Conservation (phyloP, 345 rosid species). For the Leavenworthia alabamica region DNA sequence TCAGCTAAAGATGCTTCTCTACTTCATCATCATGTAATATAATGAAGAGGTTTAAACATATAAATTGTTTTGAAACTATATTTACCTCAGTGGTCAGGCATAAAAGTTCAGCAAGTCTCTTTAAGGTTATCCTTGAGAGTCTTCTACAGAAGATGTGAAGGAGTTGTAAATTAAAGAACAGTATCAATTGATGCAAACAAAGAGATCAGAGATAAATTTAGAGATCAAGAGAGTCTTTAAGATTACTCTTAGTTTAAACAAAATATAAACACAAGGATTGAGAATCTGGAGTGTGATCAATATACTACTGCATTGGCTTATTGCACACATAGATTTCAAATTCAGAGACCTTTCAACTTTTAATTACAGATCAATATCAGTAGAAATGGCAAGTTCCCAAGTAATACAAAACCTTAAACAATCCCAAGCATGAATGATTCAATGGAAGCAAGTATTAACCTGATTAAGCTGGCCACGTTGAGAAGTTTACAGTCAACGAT, state of each 20-base stretch:
- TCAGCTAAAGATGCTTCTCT: conserved; percentile 94
- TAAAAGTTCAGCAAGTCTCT: conserved; percentile 73
- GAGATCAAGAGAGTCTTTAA: conserved; percentile 30
- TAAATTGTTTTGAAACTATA: neutral
- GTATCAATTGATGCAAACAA: neutral
- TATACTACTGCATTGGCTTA: conserved; percentile 93
- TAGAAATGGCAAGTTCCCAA: neutral
- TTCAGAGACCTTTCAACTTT: conserved; percentile 11
- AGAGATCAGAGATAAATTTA: neutral
- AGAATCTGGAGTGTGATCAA: conserved; percentile 93
- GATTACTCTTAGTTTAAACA: conserved; percentile 68
- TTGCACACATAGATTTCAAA: conserved; percentile 67
- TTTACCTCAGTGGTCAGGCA: conserved; percentile 65
- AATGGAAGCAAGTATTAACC: conserved; percentile 32
- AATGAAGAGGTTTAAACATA: neutral
- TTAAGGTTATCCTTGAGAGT: conserved; percentile 70
- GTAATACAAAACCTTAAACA: neutral
- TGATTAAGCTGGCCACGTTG: conserved; percentile 71
- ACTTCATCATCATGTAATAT: conserved; percentile 75
- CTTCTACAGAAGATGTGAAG: conserved; percentile 45
- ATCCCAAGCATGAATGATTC: neutral
- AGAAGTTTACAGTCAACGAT: conserved; percentile 77
- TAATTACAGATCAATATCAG: neutral
- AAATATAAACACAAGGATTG: no score
- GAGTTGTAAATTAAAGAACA: neutral